These are phyloP conservation scores for Amborella trichopoda DNA, from an alignment of 164 flowering plant genomes.

Conservation along the genomic window DNA sequence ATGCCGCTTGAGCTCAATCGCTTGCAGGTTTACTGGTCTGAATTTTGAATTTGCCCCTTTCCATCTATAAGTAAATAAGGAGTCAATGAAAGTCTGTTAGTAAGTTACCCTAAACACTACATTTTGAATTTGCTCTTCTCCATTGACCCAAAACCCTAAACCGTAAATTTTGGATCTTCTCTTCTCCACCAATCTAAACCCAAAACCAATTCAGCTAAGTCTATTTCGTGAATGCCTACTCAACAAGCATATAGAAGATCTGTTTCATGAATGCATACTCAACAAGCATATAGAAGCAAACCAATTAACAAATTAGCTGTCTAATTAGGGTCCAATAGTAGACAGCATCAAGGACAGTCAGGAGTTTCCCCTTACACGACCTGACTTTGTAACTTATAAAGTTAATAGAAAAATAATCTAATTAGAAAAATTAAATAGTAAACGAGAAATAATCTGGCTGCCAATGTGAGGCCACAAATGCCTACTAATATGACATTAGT, in stretches of 20 bases:
- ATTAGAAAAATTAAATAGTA: too few relatives aligned
- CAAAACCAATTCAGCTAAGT: too few relatives aligned
- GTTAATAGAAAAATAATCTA: too few relatives aligned
- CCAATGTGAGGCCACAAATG: background rate
- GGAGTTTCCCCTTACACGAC: too few relatives aligned
- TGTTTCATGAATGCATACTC: background rate
- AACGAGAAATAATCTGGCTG: background rate
- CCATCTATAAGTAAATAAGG: conserved; percentile 42
- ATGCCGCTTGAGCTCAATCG: conserved; percentile 49
- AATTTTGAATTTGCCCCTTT: conserved; percentile 32
- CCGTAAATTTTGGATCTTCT: background rate
- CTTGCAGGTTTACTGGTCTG: conserved; percentile 47
- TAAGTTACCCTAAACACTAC: too few relatives aligned
- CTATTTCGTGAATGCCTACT: too few relatives aligned
- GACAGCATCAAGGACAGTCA: too few relatives aligned
- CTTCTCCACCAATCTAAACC: background rate
- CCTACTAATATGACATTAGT: background rate
- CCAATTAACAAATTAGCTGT: too few relatives aligned
- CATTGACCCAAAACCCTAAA: background rate
- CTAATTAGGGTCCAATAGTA: too few relatives aligned
- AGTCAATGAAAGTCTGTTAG: background rate
- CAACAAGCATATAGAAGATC: background rate
- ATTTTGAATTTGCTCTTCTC: background rate
- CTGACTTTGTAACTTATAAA: too few relatives aligned
- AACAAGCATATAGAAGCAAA: background rate